phyloP scores from a whole-genome alignment of 441 rosid species.

The Flueggea neowawraea region DNA sequence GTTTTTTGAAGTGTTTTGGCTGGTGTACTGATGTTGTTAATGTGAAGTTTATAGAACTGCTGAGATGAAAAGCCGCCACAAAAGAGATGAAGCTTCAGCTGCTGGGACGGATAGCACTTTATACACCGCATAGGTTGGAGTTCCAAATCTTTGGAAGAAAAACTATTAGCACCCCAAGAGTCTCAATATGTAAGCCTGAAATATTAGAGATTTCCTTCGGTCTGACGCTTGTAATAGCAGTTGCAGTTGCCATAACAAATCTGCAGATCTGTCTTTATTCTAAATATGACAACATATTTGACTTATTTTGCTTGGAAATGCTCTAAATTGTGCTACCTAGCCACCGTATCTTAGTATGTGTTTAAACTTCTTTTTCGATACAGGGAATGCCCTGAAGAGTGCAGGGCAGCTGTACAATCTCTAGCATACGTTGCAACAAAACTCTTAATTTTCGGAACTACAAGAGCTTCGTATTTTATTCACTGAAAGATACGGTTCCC shows the following conservation, averaged over 20 bases:
- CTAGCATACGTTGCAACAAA: constrained; percentile 80
- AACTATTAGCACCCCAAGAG: constrained; percentile 31
- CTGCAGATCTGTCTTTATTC: not conserved
- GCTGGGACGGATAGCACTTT: constrained; percentile 49
- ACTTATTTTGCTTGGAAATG: no score
- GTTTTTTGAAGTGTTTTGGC: not conserved
- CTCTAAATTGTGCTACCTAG: no score
- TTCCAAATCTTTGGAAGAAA: constrained; percentile 50
- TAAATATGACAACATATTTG: no score
- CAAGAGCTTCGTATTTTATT: no score
- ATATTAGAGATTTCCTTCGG: no score
- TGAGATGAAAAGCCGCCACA: constrained; percentile 40
- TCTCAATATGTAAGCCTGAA: constrained; percentile 42
- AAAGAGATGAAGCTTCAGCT: constrained; percentile 69
- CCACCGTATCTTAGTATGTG: not conserved
- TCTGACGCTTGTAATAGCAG: no score
- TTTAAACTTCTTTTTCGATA: not conserved
- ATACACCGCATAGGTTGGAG: constrained; percentile 60
- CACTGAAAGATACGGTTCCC: constrained; percentile 55
- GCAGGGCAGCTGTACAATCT: constrained; percentile 68
- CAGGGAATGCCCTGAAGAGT: constrained; percentile 83
- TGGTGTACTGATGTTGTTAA: constrained; percentile 4
- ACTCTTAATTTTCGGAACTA: no score
- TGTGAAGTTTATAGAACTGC: constrained; percentile 35
- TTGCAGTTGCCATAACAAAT: not conserved